phyloP scores from a whole-genome alignment of 169 alveolate genomes.

The Ichthyophthirius multifiliis region DNA sequence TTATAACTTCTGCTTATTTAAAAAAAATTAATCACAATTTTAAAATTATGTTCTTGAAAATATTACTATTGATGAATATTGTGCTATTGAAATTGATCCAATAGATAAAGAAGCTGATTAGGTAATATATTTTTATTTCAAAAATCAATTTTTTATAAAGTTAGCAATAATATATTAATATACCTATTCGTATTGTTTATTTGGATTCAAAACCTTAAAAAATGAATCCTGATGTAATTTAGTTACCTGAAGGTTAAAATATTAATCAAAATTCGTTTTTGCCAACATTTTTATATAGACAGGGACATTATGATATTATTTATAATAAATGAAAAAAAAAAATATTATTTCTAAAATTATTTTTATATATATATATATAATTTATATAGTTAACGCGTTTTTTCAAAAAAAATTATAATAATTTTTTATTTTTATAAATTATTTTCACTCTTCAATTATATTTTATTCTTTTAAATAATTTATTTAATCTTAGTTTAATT shows the following conservation, averaged over 20 bases:
- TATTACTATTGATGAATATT: constrained; percentile 30
- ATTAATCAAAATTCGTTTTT: constrained; percentile 30
- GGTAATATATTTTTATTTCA: constrained; percentile 6
- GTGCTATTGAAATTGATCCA: constrained; percentile 59
- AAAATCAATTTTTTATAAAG: background rate
- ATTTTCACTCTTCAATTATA: too few species aligned
- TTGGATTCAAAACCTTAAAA: constrained; percentile 31
- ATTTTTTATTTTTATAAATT: too few species aligned
- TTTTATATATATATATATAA: too few species aligned
- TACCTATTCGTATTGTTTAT: constrained; percentile 57
- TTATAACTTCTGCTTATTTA: constrained; percentile 56
- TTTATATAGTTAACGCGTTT: too few species aligned
- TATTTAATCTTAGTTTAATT: constrained; percentile 18
- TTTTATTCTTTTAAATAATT: too few species aligned
- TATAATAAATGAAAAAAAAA: constrained; percentile 29
- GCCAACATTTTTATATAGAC: constrained; percentile 52
- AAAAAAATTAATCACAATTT: constrained; percentile 50
- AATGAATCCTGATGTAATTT: constrained; percentile 15
- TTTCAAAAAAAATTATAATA: too few species aligned
- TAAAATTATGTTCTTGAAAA: constrained; percentile 56
- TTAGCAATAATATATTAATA: constrained; percentile 8
- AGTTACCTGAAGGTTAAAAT: constrained; percentile 70
- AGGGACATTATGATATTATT: constrained; percentile 74
- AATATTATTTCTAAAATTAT: too few species aligned
- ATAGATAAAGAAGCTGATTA: constrained; percentile 67